A percentile compares a stretch with the other conserved stretches of the same genome.
Conservation (phyloP, 805 yeast genomes). For the Lipomyces sp. region DNA sequence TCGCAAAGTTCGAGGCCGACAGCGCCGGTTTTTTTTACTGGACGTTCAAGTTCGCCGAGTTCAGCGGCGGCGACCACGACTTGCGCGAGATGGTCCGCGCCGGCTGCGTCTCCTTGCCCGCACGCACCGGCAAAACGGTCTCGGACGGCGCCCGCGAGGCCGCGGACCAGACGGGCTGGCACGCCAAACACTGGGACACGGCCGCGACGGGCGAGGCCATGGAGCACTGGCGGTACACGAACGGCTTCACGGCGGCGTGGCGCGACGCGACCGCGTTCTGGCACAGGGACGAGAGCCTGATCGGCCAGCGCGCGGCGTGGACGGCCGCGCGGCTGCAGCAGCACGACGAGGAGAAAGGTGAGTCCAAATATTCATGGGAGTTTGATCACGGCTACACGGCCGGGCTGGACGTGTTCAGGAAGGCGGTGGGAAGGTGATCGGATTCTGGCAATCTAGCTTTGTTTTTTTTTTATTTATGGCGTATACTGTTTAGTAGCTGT, state of each 20-base stretch:
- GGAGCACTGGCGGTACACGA: constrained; percentile 78
- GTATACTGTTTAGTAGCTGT: too few relatives aligned
- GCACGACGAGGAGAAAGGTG: constrained; percentile 56
- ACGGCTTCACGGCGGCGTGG: constrained; percentile 77
- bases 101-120: constrained; percentile 10
- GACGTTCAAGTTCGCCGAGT: constrained; percentile 82
- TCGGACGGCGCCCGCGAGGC: constrained; percentile 41
- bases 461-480: too few relatives aligned
- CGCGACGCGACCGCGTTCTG: constrained; percentile 68
- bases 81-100: constrained; percentile 66
- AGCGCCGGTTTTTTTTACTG: constrained; percentile 77
- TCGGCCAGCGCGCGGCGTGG: constrained; percentile 78
- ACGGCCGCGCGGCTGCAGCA: constrained; percentile 56
- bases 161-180: constrained; percentile 44
- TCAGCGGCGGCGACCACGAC: constrained; percentile 99
- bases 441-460: too few relatives aligned
- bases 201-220: constrained; percentile 56
- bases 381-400: constrained; percentile 81
- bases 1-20: constrained; percentile 24
- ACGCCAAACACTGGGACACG: constrained; percentile 64
- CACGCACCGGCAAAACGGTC: constrained; percentile 29
- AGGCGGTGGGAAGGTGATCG: constrained; percentile 4
- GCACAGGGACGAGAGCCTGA: constrained; percentile 59
- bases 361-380: constrained; percentile 68
- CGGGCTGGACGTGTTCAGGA: constrained; percentile 50